phyloP scores from a whole-genome alignment of 148 eudicot species.

The Salicornia ramosissima region DNA sequence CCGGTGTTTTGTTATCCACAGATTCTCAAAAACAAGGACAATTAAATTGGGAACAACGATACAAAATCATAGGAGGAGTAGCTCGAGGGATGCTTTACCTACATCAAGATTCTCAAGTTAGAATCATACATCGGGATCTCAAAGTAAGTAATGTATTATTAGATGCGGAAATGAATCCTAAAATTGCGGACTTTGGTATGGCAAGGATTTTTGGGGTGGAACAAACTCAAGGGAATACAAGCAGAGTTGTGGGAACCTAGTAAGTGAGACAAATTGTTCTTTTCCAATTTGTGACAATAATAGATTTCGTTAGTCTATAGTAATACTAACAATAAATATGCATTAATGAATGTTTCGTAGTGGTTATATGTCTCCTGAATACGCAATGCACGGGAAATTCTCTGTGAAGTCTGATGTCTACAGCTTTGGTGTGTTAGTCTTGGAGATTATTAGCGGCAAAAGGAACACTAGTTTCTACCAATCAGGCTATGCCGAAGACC shows the following conservation, averaged over 20 bases:
- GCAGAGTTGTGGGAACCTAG: conserved; percentile 27
- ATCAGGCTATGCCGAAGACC: conserved; percentile 15
- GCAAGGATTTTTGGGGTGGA: conserved; percentile 32
- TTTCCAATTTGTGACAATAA: not conserved
- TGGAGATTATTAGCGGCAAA: conserved; percentile 30
- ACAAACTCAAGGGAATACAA: conserved; percentile 28
- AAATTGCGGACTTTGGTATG: conserved; percentile 37
- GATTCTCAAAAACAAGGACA: conserved; percentile 11
- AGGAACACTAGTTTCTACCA: conserved; percentile 12
- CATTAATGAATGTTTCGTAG: conserved; percentile 19
- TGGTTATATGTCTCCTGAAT: conserved; percentile 33
- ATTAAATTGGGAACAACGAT: conserved; percentile 27
- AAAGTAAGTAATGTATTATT: conserved; percentile 33
- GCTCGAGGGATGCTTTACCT: conserved; percentile 34
- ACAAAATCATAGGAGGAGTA: conserved; percentile 29
- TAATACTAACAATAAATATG: not conserved
- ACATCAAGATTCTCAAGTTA: conserved; percentile 30
- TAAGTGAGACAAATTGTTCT: conserved; percentile 1
- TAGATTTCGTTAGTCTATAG: not conserved
- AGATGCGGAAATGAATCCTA: conserved; percentile 30
- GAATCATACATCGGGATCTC: conserved; percentile 31
- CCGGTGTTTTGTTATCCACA: not conserved
- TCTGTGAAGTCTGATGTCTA: conserved; percentile 33
- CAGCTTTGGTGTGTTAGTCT: conserved; percentile 29
- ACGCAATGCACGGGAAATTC: conserved; percentile 24